phyloP scores from a whole-genome alignment of 202 grass and related monocot genomes.

The Saccharum hybrid region DNA sequence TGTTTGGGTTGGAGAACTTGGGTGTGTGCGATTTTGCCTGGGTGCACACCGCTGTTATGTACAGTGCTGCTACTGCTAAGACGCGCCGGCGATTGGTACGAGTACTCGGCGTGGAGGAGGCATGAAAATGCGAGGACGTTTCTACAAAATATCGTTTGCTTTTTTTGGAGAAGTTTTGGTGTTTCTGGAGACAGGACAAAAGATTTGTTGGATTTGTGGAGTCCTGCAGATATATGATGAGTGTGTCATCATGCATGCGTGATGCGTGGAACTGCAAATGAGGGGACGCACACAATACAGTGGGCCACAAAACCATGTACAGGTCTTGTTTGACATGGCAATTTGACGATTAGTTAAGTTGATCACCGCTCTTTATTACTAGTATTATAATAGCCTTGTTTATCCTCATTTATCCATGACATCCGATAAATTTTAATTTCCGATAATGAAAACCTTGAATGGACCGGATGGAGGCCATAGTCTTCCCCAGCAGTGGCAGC shows the following conservation, averaged over 20 bases:
- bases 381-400: too few relatives aligned
- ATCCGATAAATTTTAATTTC: too few relatives aligned
- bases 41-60: too few relatives aligned
- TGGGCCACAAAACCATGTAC: conserved; percentile 46
- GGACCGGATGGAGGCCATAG: too few relatives aligned
- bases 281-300: not conserved
- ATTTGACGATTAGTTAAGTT: not conserved
- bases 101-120: not conserved
- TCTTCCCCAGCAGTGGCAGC: not conserved
- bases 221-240: not conserved
- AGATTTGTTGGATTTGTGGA: not conserved
- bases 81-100: too few relatives aligned
- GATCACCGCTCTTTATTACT: not conserved
- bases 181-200: conserved; percentile 12
- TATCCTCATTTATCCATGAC: too few relatives aligned
- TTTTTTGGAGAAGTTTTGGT: not conserved
- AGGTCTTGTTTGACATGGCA: not conserved
- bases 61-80: not conserved
- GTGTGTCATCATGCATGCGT: not conserved
- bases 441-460: too few relatives aligned
- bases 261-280: too few relatives aligned
- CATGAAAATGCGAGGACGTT: conserved; percentile 37
- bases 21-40: not conserved
- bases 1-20: not conserved
- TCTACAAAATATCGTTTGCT: not conserved